Percentiles rank a stretch among this genome's conserved stretches.
These are phyloP conservation scores for Cystobasidium pallidum DNA, from an alignment of 1,284 basidiomycete species.

Conservation along the genomic window DNA sequence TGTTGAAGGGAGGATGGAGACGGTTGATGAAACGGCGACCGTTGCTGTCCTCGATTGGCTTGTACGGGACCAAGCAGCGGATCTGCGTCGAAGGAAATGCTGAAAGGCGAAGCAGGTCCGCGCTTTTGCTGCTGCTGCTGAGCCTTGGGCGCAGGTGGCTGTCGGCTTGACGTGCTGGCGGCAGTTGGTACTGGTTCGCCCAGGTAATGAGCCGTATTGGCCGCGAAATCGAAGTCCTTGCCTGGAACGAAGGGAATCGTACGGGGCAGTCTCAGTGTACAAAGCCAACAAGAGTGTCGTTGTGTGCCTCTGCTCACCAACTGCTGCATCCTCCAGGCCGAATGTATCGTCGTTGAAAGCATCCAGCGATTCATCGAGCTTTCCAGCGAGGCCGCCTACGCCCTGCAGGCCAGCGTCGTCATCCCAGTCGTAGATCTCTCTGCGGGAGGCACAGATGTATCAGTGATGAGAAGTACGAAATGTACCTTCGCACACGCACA, in stretches of 20 bases:
- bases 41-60: constrained; percentile 44
- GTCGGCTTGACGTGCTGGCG: neutral
- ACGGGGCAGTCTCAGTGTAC: constrained; percentile 2
- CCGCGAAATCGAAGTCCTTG: constrained; percentile 87
- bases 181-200: constrained; percentile 50
- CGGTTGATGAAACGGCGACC: constrained; percentile 20
- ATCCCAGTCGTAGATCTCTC: constrained; percentile 43
- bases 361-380: constrained; percentile 83
- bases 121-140: constrained; percentile 21
- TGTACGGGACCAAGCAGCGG: constrained; percentile 46
- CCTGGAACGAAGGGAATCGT: constrained; percentile 60
- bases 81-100: constrained; percentile 50
- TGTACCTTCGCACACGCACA: neutral
- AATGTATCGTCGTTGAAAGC: constrained; percentile 96
- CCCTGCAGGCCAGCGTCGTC: constrained; percentile 32
- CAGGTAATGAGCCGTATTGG: constrained; percentile 55
- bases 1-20: constrained; percentile 24
- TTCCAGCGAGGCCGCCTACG: constrained; percentile 66
- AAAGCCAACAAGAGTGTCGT: constrained; percentile 55
- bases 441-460: neutral
- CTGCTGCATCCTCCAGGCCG: constrained; percentile 61
- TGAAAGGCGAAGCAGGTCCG: constrained; percentile 45
- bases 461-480: neutral
- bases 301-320: constrained; percentile 59
- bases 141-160: constrained; percentile 12